Base-by-base conservation (phyloP, 306 rosid species). In the Cucumis melo region DNA sequence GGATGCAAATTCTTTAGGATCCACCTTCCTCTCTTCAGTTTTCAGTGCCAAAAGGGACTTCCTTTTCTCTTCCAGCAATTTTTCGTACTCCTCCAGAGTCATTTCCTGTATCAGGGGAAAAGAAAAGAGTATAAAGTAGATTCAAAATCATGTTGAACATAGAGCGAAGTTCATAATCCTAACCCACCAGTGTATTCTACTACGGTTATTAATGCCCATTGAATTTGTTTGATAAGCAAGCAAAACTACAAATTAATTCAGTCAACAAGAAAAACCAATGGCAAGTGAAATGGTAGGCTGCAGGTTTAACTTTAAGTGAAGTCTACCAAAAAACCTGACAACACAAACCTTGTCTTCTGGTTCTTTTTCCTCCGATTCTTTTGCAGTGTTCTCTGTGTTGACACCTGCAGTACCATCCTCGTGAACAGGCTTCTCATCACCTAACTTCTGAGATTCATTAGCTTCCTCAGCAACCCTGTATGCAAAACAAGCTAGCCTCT, bases 81-180 rank as follows among this genome's bases (percentile, higher is more conserved):
- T 93, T 84, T 93, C 82, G 13, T 93, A 93, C 78, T 93, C 97
- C 80, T 88, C 98, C 77, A 93, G 74, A 72, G 98, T 93, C 98
- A 93, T 91, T 79, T 93, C 98, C 98, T 93, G 78, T 58, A n/a
- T 51, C 17, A 63, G 21, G 44, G 41, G 2, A 74, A 68, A 71
- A 16, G 5, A 20, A 42, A 42, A 19, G 21, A 21, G 6, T 15
- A 71, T 6, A 50, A 5, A 16, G 42, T 24, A 17, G 75, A 46
- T 23, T 46, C 76, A 72, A 24, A 48, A 72, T 63, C 71, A 63
- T 7, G 46, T 32, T 34, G 8, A 32, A 27, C 34, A 32, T 50
- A 50, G 19, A 51, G 23, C 8, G 59, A 19, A 19, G 23, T 2
- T 54, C 59, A 54, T 54, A 54, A 54, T 54, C 10, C 4, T 1